phyloP scores from a whole-genome alignment of 768 basidiomycete genomes.

The Leccinum subgranulosum region DNA sequence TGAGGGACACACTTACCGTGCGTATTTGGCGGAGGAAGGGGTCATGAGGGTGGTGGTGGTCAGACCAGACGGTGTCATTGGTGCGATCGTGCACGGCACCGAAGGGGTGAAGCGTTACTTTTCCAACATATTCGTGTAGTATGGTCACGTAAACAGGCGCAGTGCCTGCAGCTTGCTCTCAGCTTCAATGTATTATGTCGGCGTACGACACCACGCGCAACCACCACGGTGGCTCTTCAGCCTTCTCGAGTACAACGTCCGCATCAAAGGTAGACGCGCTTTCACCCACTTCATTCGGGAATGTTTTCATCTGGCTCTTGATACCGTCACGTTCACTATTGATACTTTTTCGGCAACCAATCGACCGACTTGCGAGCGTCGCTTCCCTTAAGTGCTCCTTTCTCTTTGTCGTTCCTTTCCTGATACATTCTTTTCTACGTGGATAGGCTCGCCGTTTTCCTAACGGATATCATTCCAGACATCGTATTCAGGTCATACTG shows the following conservation, averaged over 20 bases:
- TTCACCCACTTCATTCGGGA: background rate
- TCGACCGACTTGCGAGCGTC: background rate
- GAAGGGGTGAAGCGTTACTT: background rate
- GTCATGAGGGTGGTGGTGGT: background rate
- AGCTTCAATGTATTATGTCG: constrained; percentile 36
- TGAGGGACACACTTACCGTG: background rate
- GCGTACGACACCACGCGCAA: constrained; percentile 52
- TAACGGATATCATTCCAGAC: constrained; percentile 2
- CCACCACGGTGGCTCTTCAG: constrained; percentile 43
- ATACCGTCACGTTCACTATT: constrained; percentile 4
- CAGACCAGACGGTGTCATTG: constrained; percentile 31
- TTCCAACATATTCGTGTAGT: background rate
- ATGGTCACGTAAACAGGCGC: constrained; percentile 12
- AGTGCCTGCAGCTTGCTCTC: background rate
- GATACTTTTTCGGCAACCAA: constrained; percentile 17
- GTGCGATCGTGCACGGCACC: background rate
- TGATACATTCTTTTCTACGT: background rate
- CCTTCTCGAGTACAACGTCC: constrained; percentile 42
- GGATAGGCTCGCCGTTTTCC: constrained; percentile 6
- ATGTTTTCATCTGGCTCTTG: background rate
- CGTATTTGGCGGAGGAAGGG: constrained; percentile 6
- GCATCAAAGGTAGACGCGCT: constrained; percentile 30
- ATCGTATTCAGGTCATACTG: constrained; percentile 6
- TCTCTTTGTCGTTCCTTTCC: no score
- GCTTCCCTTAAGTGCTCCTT: no score